Evolutionary conservation across 257 asterid genomes (phyloP).

Genomic region (Petunia axillaris): DNA sequence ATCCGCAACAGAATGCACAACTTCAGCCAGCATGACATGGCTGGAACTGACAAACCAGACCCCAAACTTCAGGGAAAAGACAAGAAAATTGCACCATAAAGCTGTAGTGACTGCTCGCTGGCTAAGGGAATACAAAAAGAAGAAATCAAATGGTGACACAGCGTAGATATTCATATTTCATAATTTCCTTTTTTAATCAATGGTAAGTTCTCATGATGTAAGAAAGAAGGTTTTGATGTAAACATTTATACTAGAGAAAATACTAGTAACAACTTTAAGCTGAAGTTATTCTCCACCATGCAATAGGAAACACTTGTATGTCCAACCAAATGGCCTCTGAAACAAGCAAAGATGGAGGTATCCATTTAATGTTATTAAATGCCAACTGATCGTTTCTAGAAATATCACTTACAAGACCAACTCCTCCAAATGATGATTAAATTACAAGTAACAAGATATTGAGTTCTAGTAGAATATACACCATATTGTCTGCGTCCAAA

Average conservation of each 20-base stretch:
- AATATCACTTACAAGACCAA: not conserved
- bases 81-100: slow-evolving; percentile 97
- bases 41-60: slow-evolving; percentile 94
- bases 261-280: not conserved
- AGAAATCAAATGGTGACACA: slow-evolving; percentile 24
- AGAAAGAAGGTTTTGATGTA: not conserved
- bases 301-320: slow-evolving; percentile 2
- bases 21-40: slow-evolving; percentile 97
- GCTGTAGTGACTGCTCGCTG: slow-evolving; percentile 98
- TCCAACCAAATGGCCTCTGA: not conserved
- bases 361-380: not conserved
- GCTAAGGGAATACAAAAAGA: slow-evolving; percentile 45
- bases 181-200: not conserved
- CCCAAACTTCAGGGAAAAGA: slow-evolving; percentile 94
- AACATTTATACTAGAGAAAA: slow-evolving; percentile 10
- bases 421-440: slow-evolving; percentile 8
- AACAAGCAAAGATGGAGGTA: not conserved
- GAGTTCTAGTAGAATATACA: not conserved
- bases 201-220: not conserved
- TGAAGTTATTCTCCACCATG: slow-evolving; percentile 11
- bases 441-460: not conserved
- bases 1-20: slow-evolving; percentile 96
- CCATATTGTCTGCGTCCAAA: not conserved
- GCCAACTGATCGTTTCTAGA: slow-evolving; percentile 18
- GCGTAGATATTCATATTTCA: not conserved